These are phyloP conservation scores for Globisporangium emineosum DNA, from an alignment of 352 stramenopile genomes.

Conservation along the genomic window DNA sequence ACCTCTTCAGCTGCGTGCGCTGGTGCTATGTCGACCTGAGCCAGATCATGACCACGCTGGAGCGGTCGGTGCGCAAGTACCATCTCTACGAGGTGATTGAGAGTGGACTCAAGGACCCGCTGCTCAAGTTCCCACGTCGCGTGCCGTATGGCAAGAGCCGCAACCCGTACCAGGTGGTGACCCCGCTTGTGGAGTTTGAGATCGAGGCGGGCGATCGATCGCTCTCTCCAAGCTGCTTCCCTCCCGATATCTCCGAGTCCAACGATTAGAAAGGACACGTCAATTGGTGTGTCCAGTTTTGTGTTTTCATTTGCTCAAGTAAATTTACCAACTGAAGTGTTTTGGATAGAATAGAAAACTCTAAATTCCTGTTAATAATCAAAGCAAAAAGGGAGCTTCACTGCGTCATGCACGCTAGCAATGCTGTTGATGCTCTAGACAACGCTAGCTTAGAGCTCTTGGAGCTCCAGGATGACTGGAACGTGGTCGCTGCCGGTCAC, in stretches of 20 bases:
- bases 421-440: background rate
- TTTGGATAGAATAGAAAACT: background rate
- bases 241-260: background rate
- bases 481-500: slow-evolving; percentile 80
- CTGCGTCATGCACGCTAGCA: background rate
- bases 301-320: no score
- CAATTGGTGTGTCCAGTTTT: background rate
- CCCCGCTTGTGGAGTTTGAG: slow-evolving; percentile 50
- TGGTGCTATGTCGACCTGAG: slow-evolving; percentile 60
- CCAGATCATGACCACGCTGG: slow-evolving; percentile 53
- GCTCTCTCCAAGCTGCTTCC: slow-evolving; percentile 16
- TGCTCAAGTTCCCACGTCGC: slow-evolving; percentile 11
- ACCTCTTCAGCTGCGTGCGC: slow-evolving; percentile 57
- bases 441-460: slow-evolving; percentile 14
- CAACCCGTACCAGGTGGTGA: slow-evolving; percentile 28
- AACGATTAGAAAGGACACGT: background rate
- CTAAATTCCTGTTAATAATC: slow-evolving; percentile 1
- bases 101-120: slow-evolving; percentile 18
- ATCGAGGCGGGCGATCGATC: slow-evolving; percentile 48
- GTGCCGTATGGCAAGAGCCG: slow-evolving; percentile 16
- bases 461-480: slow-evolving; percentile 66
- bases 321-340: no score
- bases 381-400: background rate
- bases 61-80: slow-evolving; percentile 37
- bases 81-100: slow-evolving; percentile 61